phyloP scores from a whole-genome alignment of 257 asterid genomes.

The Rhazya stricta region DNA sequence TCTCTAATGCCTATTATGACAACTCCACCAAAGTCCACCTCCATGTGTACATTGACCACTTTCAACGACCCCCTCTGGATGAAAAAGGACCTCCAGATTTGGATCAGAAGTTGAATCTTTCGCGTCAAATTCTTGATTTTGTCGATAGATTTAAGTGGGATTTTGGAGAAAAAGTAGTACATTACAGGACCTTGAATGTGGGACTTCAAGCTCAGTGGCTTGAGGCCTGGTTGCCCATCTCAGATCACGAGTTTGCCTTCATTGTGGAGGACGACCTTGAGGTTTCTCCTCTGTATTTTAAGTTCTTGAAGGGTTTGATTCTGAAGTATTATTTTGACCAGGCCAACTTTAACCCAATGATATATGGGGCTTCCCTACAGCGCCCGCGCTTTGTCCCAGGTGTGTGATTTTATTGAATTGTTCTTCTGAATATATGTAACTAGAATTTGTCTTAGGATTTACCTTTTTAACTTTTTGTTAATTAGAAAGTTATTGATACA shows the following conservation, averaged over 20 bases:
- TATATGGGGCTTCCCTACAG: constrained; percentile 78
- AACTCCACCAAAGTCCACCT: constrained; percentile 52
- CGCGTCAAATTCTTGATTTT: constrained; percentile 58
- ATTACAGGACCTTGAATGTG: constrained; percentile 49
- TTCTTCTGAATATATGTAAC: background rate
- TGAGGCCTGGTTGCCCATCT: constrained; percentile 68
- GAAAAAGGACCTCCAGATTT: constrained; percentile 34
- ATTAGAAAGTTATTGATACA: background rate
- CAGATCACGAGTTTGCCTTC: constrained; percentile 69
- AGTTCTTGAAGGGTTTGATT: constrained; percentile 65
- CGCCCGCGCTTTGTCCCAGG: constrained; percentile 88
- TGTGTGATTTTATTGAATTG: constrained; percentile 13
- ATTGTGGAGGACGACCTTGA: constrained; percentile 97
- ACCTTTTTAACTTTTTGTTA: too few relatives aligned
- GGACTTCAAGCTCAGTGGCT: constrained; percentile 76
- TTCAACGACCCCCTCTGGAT: constrained; percentile 25
- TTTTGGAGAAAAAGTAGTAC: constrained; percentile 61
- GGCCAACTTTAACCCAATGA: constrained; percentile 56
- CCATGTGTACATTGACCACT: constrained; percentile 76
- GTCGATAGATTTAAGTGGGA: constrained; percentile 69
- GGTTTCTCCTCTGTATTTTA: constrained; percentile 77
- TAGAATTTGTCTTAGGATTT: background rate
- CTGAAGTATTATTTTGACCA: constrained; percentile 56
- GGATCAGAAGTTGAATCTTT: constrained; percentile 46
- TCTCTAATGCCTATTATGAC: constrained; percentile 69